Evolutionary conservation across 129 eudicot species (phyloP).

Genomic region (Centrapalus pauciflorus): DNA sequence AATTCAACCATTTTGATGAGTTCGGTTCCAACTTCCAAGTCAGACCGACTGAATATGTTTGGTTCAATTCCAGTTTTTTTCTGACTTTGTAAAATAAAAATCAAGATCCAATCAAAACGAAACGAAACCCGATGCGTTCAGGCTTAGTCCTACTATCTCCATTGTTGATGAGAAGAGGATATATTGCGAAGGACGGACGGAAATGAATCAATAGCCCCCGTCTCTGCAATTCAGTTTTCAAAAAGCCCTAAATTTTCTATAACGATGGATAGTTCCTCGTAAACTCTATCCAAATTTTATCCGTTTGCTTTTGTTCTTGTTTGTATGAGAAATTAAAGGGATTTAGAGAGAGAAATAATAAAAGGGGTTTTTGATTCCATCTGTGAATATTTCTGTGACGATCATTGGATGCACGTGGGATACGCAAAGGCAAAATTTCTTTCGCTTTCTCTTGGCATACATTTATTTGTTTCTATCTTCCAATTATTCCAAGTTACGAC

Average conservation of each 20-base stretch:
- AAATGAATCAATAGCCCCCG: neutral
- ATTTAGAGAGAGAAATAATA: neutral
- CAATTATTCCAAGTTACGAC: constrained; percentile 13
- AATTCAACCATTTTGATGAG: no score
- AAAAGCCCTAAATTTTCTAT: constrained; percentile 3
- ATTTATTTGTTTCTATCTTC: neutral
- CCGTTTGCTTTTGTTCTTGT: constrained; percentile 19
- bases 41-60: no score
- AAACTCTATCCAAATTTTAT: constrained; percentile 6
- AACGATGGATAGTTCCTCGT: neutral
- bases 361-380: neutral
- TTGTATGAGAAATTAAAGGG: neutral
- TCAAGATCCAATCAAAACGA: neutral
- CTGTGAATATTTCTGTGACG: constrained; percentile 26
- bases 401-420: constrained; percentile 48
- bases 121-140: no score
- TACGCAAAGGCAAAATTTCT: constrained; percentile 25
- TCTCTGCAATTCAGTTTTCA: constrained; percentile 9
- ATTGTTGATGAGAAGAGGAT: neutral
- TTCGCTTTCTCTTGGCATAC: constrained; percentile 17
- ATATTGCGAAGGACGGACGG: neutral
- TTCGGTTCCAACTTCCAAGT: no score
- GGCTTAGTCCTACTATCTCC: no score
- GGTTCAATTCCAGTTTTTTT: no score
- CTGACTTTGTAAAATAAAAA: no score